Base-by-base conservation (phyloP, 1,284 basidiomycete genomes). In the Heliocybe sulcata region DNA sequence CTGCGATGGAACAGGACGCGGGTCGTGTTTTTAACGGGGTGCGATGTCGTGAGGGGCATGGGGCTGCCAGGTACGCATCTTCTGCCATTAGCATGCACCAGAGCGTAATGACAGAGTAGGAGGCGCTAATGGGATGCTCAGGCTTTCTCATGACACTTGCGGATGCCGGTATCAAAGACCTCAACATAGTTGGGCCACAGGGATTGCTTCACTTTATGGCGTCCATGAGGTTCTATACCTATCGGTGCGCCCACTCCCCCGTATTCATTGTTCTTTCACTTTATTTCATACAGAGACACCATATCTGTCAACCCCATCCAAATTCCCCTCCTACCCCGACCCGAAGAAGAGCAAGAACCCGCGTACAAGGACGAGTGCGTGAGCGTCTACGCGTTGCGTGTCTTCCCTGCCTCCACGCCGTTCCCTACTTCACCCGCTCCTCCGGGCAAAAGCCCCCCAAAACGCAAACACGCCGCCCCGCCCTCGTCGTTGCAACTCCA, bases 71-170 rank as follows among this genome's bases (percentile, higher is more conserved):
- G 92, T 90, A 63, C n/a, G n/a, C n/a, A n/a, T n/a, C n/a, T n/a
- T n/a, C n/a, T n/a, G n/a, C n/a, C n/a, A n/a, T n/a, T n/a, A n/a
- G n/a, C n/a, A n/a, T n/a, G n/a, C n/a, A n/a, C n/a, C n/a, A n/a
- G n/a, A n/a, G n/a, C n/a, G n/a, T n/a, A n/a, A n/a, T n/a, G n/a
- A n/a, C n/a, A n/a, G n/a, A n/a, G n/a, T n/a, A n/a, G 20, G 14
- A 8, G 31, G 19, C 2, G 11, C 11, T 19, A 45, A n/a, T 51
- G 22, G 14, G 22, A 33, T 2, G 16, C 51, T 25, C 25, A 89
- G 92, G 92, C 1, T 67, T 92, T 16, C 64, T 94, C 45, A 94
- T 96, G 92, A 84, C 84, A 1, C 74, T 90, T 57, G 89, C 90
- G 3, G 93, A 95, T 68, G 78, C 80, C 1, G 78, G 80, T 1